Base-by-base conservation (phyloP, 2,329 filamentous ascomycete species). In the Fusarium keratoplasticum region DNA sequence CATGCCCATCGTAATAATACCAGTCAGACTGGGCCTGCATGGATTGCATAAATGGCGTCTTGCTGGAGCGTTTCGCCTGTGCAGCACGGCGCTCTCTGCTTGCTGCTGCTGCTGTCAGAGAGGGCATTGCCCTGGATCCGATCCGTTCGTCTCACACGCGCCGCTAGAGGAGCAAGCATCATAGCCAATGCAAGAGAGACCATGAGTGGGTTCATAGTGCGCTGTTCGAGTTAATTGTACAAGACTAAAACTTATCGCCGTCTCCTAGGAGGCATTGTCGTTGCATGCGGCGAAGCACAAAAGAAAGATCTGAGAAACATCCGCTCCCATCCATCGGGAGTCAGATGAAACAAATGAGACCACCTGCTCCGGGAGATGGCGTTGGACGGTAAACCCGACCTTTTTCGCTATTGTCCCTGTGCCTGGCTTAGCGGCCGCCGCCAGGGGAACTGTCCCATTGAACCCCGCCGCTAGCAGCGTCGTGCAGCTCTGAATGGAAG, bases 1-100 rank as follows among this genome's bases (percentile, higher is more conserved):
- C 55, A 61, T 72, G 75, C 52, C 64, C 59, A 75, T 74, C 74
- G 57, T 42, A 77, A 75, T 47, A 77, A 75, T 73, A 69, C 72
- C 64, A 67, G 55, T 64, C 50, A 60, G 59, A 29, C 36, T 27
- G 61, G 66, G 59, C 50, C 22, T 61, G 33, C 50, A 50, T 72
- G 60, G 57, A 42, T 64, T 72, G 61, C 69, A 74, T 75, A 66
- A 66, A 72, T 72, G 52, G 66, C 66, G 72, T 47, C 61, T 66
- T 74, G 58, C 57, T 64, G 67, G 36, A 69, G 64, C 25, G 60
- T 70, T 76, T 77, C 65, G 67, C 69, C 66, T 54, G 40, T 64
- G 62, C 40, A 64, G 33, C 64, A 44, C 57, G 61, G 44, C 60
- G 25, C 40, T 27, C 42, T 44, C 47, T 67, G 31, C 14, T 54